These are phyloP conservation scores for Boletus coccyginus DNA, from an alignment of 768 basidiomycete species.

Conservation along the genomic window DNA sequence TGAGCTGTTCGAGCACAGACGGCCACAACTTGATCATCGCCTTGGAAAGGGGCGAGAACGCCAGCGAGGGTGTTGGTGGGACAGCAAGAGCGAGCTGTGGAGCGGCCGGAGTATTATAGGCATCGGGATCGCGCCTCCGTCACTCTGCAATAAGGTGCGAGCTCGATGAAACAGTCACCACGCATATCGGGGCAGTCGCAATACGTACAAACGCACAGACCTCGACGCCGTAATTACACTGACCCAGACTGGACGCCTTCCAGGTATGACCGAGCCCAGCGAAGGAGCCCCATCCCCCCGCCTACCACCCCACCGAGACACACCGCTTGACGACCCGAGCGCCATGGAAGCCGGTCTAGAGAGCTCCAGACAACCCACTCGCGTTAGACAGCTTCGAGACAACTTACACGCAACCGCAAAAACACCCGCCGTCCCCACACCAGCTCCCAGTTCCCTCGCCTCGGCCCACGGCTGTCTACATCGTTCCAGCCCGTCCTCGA, in stretches of 20 bases:
- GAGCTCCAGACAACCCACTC: slow-evolving; percentile 37
- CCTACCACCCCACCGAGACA: slow-evolving; percentile 61
- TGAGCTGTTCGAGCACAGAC: slow-evolving; percentile 51
- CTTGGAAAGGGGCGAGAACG: slow-evolving; percentile 26
- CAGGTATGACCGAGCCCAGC: slow-evolving; percentile 36
- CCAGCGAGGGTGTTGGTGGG: slow-evolving; percentile 19
- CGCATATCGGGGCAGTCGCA: neutral
- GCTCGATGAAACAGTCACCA: slow-evolving; percentile 1
- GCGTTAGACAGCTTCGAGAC: neutral
- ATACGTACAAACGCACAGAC: slow-evolving; percentile 13
- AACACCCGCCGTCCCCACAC: slow-evolving; percentile 56
- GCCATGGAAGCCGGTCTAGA: slow-evolving; percentile 59
- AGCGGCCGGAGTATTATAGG: neutral
- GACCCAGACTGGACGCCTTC: slow-evolving; percentile 18
- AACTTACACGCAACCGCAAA: slow-evolving; percentile 56
- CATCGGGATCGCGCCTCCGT: slow-evolving; percentile 13
- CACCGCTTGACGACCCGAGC: slow-evolving; percentile 44
- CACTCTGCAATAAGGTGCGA: neutral
- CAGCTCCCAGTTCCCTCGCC: slow-evolving; percentile 59
- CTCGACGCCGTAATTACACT: neutral
- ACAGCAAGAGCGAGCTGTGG: slow-evolving; percentile 9
- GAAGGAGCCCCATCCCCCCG: slow-evolving; percentile 45
- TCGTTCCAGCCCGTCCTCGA: slow-evolving; percentile 44
- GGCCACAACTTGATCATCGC: slow-evolving; percentile 74
- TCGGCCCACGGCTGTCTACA: slow-evolving; percentile 36